Conservation (phyloP, 768 basidiomycete genomes). For the Pholiota conissans region DNA sequence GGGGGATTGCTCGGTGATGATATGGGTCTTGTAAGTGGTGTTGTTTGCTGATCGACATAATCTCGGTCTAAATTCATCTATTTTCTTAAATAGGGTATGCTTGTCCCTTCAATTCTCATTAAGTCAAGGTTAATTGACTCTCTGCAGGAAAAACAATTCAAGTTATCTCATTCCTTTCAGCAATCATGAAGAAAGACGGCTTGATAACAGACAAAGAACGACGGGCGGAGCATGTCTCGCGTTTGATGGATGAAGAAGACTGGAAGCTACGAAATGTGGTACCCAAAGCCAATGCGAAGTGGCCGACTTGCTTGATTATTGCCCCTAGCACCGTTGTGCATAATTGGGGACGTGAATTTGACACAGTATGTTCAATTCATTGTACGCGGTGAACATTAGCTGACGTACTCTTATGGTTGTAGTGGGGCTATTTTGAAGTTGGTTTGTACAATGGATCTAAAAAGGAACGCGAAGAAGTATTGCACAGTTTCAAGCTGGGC, state of each 20-base stretch:
- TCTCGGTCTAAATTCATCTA: not conserved
- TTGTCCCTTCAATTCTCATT: not conserved
- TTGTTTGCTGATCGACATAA: not conserved
- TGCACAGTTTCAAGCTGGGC: slow-evolving; percentile 77
- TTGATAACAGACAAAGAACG: slow-evolving; percentile 62
- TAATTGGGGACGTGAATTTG: slow-evolving; percentile 91
- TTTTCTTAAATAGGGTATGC: slow-evolving; percentile 8
- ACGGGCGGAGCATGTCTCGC: slow-evolving; percentile 64
- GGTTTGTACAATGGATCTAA: slow-evolving; percentile 62
- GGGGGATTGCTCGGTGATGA: slow-evolving; percentile 94
- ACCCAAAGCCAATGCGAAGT: slow-evolving; percentile 67
- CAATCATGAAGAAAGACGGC: slow-evolving; percentile 86
- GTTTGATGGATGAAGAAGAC: slow-evolving; percentile 55
- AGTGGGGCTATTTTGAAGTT: slow-evolving; percentile 97
- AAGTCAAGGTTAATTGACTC: slow-evolving; percentile 1
- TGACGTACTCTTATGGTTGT: slow-evolving; percentile 3
- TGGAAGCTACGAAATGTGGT: slow-evolving; percentile 55
- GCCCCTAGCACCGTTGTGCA: slow-evolving; percentile 81
- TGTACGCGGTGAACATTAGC: not conserved
- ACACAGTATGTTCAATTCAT: slow-evolving; percentile 50
- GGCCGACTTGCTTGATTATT: slow-evolving; percentile 88
- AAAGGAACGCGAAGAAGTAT: slow-evolving; percentile 52
- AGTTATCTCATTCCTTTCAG: slow-evolving; percentile 84
- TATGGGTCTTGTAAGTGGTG: slow-evolving; percentile 73
- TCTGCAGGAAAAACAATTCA: slow-evolving; percentile 89